These are phyloP conservation scores for Boletales sp. DNA, from an alignment of 768 basidiomycete species.

Conservation along the genomic window DNA sequence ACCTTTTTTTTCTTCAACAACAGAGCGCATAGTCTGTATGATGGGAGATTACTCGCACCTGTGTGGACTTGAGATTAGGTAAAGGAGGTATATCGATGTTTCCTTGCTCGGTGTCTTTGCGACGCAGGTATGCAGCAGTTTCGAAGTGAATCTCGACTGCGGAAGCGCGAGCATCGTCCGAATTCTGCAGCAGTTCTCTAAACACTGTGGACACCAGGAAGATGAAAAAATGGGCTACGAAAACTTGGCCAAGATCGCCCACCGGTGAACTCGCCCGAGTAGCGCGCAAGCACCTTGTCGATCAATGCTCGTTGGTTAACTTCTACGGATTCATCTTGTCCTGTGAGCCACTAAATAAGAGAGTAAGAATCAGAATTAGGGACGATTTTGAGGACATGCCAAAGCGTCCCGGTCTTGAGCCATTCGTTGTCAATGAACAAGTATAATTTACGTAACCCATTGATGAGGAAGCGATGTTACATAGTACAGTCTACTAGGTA, in stretches of 20 bases:
- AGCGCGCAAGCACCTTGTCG: slow-evolving; percentile 94
- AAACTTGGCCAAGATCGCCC: slow-evolving; percentile 1
- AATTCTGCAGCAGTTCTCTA: slow-evolving; percentile 91
- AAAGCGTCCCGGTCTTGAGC: slow-evolving; percentile 28
- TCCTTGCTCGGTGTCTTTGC: slow-evolving; percentile 6
- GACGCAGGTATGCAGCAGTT: slow-evolving; percentile 48
- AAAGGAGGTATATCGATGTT: slow-evolving; percentile 26
- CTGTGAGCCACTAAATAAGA: slow-evolving; percentile 45
- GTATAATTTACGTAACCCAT: too few species aligned
- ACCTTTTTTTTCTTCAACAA: slow-evolving; percentile 42
- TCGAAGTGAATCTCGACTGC: slow-evolving; percentile 79
- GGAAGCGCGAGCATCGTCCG: slow-evolving; percentile 82
- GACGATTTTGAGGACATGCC: slow-evolving; percentile 12
- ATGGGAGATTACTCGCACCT: slow-evolving; percentile 36
- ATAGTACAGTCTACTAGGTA: too few species aligned
- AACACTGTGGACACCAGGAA: slow-evolving; percentile 39
- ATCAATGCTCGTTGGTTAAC: slow-evolving; percentile 96
- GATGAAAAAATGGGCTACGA: background rate
- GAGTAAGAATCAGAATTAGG: background rate
- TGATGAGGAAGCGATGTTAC: too few species aligned
- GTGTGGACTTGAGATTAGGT: slow-evolving; percentile 63
- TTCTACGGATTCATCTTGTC: slow-evolving; percentile 79
- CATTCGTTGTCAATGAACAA: slow-evolving; percentile 10
- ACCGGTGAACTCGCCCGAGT: slow-evolving; percentile 92
- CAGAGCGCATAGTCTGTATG: background rate